These are phyloP conservation scores for Ceratocystis cubensis DNA, from an alignment of 2,329 filamentous ascomycete species.

Conservation along the genomic window DNA sequence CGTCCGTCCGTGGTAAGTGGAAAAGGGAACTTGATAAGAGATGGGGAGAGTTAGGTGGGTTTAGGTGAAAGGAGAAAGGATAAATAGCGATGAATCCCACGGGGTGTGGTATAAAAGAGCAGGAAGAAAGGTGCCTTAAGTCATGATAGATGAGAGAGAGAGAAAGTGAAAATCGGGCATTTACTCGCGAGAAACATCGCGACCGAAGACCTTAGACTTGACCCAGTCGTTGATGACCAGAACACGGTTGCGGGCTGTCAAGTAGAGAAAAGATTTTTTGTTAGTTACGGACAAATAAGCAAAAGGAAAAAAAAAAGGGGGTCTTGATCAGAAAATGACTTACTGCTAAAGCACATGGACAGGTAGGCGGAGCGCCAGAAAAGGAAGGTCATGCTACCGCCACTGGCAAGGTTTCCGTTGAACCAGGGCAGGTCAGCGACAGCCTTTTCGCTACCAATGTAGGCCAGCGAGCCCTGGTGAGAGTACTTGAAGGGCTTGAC, in stretches of 20 bases:
- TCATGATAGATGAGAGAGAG: not conserved
- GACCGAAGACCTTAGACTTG: slow-evolving; percentile 93
- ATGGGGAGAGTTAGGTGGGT: no score
- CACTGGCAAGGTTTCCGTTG: slow-evolving; percentile 88
- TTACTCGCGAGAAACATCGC: slow-evolving; percentile 81
- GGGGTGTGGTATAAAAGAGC: not conserved
- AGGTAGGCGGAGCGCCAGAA: slow-evolving; percentile 98
- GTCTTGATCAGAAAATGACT: slow-evolving; percentile 33
- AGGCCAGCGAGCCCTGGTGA: slow-evolving; percentile 90
- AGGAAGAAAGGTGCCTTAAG: not conserved
- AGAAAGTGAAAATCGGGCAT: not conserved
- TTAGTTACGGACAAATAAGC: not conserved
- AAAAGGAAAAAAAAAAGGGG: not conserved
- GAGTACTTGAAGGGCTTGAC: slow-evolving; percentile 98
- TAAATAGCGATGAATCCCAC: not conserved
- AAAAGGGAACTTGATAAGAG: no score
- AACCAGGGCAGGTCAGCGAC: slow-evolving; percentile 96
- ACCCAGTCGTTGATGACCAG: slow-evolving; percentile 90
- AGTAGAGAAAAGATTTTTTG: slow-evolving; percentile 1
- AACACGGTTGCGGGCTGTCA: slow-evolving; percentile 75
- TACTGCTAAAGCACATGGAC: slow-evolving; percentile 99
- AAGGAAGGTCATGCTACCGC: slow-evolving; percentile 87
- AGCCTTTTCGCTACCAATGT: slow-evolving; percentile 96
- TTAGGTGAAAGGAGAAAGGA: not conserved
- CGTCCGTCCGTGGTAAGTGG: not conserved